Percentiles rank a stretch among this genome's conserved stretches.
Evolutionary conservation across 176 grass and related monocot genomes (phyloP).

Genomic region (Otatea glauca): DNA sequence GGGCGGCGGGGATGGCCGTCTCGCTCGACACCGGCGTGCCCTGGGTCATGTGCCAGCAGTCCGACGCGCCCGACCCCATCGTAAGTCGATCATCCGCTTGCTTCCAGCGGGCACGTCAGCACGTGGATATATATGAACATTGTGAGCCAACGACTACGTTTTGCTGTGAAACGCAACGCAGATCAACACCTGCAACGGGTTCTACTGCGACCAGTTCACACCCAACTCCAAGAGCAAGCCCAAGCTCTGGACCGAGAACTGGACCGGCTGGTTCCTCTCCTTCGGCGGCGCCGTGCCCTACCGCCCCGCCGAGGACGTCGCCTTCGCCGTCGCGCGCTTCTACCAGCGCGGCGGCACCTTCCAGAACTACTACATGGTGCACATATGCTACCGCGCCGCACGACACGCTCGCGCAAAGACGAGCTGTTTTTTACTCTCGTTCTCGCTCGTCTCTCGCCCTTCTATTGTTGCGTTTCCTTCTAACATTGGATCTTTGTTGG

Average conservation of each 20-base stretch:
- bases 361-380: constrained; percentile 99
- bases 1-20: constrained; percentile 94
- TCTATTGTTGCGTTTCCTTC: too few relatives aligned
- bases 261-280: constrained; percentile 93
- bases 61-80: constrained; percentile 82
- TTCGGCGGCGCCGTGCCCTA: constrained; percentile 89
- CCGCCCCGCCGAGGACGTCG: constrained; percentile 83
- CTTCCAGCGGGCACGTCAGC: not conserved
- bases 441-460: not conserved
- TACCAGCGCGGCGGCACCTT: constrained; percentile 97
- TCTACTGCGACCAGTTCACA: constrained; percentile 97
- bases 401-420: not conserved
- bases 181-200: constrained; percentile 99
- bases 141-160: not conserved
- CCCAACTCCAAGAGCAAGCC: constrained; percentile 79
- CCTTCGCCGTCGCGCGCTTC: constrained; percentile 91
- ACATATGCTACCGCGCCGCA: not conserved
- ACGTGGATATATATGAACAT: not conserved
- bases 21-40: constrained; percentile 94
- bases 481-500: not conserved
- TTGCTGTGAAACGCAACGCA: not conserved
- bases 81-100: constrained; percentile 27
- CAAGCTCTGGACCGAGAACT: constrained; percentile 97
- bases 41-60: constrained; percentile 98
- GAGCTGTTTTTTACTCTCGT: not conserved